Evolutionary conservation across 768 basidiomycete genomes (phyloP), one percentile per base, ranked within the genome.

Genomic region (Rhodotorula babjevae): DNA sequence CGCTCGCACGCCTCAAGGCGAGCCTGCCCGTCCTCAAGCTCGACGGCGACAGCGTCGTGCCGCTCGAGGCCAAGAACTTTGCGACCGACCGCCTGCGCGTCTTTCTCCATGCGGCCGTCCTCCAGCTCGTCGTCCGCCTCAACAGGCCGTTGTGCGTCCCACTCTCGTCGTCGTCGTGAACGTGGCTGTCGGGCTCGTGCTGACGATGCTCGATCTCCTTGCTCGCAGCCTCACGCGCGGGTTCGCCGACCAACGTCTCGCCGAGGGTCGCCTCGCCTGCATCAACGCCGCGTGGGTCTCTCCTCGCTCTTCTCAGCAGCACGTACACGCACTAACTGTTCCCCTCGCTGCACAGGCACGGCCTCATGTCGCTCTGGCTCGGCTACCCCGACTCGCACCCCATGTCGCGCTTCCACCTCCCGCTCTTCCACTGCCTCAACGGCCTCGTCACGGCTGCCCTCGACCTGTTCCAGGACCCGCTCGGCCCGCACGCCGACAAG

Each of bases 131-230:
- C n/a, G 56, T 76, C 19, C 52, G 72, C 18, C 55, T 76, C 47
- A 67, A 73, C 42, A 66, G 72, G 21, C 69, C 72, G 12, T 73
- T 76, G 75, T 76, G 63, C 47, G 75, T 61, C 29, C 31, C 15
- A 15, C 14, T 33, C 61, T 40, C 21, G 33, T 31, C 33, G 14
- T 14, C 55, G 2, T 4, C 18, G 2, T 49, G n/a, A 8, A 15
- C 19, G n/a, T 40, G 31, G 9, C 7, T 0, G 18, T 29, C 16
- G 21, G 2, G 2, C 27, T 16, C 27, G 59, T n/a, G 40, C 46
- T 33, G 3, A 36, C 60, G 63, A n/a, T n/a, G n/a, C 23, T 25
- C 44, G 23, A 23, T 29, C 10, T 15, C 4, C 15, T n/a, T 16
- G n/a, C n/a, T n/a, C 4, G 15, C 60, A 76, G 75, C 62, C 58